Base-by-base conservation (phyloP, 768 basidiomycete species). In the Podaxis sp. region DNA sequence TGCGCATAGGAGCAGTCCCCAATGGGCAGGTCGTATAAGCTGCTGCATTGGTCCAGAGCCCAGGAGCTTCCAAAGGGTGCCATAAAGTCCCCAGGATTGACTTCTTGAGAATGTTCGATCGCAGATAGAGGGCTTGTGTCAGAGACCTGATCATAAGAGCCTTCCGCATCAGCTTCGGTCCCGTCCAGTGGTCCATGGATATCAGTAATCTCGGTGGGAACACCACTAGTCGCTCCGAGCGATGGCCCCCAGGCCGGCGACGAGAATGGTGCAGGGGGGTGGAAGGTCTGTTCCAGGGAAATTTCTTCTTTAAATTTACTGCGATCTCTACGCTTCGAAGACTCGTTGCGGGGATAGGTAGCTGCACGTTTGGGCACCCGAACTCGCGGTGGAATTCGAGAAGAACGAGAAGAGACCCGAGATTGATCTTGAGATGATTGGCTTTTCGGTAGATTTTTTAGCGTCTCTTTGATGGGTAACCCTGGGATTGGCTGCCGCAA, bases 311-410 rank as follows among this genome's bases (percentile, higher is more conserved):
- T 62, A 46, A 41, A 63, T 22, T 15, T 19, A 22, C 19, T 5
- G 4, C 37, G 36, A 19, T 56, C 51, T 19, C 15, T 46, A 13
- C 55, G 61, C 37, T 56, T 56, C 46, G 29, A n/a, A 24, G 19
- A 13, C 12, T 15, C 1, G 36, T 17, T 49, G 24, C 54, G 36
- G 4, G 61, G 65, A 24, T 52, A 41, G 61, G 68, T 72, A 24
- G 56, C 43, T 22, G 62, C 43, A 15, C 65, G 69, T 59, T 66
- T 69, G 5, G 57, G 41, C 6, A 55, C 29, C 15, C 66, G 65
- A 29, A 37, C 13, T 27, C 47, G 27, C 22, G 61, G 22, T 29
- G 24, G 13, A 5, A 25, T 40, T 29, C 41, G 50, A 22, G 25
- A 13, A 27, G 40, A n/a, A 13, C 12, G 19, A 19, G 50, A 9